These are phyloP conservation scores for Hypoxylon cercidicola DNA, from an alignment of 495 filamentous ascomycete species.

Conservation along the genomic window DNA sequence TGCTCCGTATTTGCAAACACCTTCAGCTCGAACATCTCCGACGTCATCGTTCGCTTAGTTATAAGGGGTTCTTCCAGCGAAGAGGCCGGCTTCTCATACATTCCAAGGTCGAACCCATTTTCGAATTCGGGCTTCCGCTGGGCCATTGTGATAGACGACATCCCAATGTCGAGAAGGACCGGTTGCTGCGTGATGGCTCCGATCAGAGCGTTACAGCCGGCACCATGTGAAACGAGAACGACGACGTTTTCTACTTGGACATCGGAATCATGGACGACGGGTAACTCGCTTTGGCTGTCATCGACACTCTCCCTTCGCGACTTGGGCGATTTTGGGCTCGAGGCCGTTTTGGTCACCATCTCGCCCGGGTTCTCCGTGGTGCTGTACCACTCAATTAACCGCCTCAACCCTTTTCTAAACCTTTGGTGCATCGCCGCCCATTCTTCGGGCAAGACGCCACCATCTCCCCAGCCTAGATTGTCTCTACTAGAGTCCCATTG, in stretches of 20 bases:
- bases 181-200: slow-evolving; percentile 90
- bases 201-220: slow-evolving; percentile 95
- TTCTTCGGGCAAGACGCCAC: slow-evolving; percentile 90
- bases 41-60: slow-evolving; percentile 26
- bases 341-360: slow-evolving; percentile 51
- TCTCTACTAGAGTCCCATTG: slow-evolving; percentile 92
- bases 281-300: neutral
- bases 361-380: slow-evolving; percentile 60
- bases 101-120: slow-evolving; percentile 9
- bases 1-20: slow-evolving; percentile 84
- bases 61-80: slow-evolving; percentile 42
- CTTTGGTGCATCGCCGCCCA: slow-evolving; percentile 95
- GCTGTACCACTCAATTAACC: slow-evolving; percentile 83
- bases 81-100: slow-evolving; percentile 41
- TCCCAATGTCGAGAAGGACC: slow-evolving; percentile 86
- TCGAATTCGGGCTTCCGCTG: slow-evolving; percentile 67
- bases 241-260: slow-evolving; percentile 78
- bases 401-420: slow-evolving; percentile 78
- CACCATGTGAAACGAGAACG: slow-evolving; percentile 96
- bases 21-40: slow-evolving; percentile 74
- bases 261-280: slow-evolving; percentile 56
- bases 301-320: slow-evolving; percentile 36
- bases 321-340: slow-evolving; percentile 35
- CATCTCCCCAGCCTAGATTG: slow-evolving; percentile 82
- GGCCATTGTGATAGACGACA: slow-evolving; percentile 92